Percentiles rank a stretch among this genome's conserved stretches.
These are phyloP conservation scores for Lophiostoma macrostomum DNA, from an alignment of 495 filamentous ascomycete species.

Conservation along the genomic window DNA sequence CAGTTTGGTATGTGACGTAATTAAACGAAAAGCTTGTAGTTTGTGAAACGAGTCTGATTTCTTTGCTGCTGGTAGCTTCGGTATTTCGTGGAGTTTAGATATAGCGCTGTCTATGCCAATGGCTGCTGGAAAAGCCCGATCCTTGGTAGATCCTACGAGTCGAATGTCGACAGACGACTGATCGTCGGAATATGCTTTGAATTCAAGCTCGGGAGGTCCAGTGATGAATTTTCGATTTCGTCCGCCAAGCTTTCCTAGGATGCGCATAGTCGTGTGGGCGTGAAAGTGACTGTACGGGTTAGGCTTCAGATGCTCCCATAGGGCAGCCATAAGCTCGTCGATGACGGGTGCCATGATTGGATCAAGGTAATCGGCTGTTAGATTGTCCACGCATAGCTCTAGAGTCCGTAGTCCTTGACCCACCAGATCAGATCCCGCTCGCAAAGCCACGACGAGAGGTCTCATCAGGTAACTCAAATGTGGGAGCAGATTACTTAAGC, in stretches of 20 bases:
- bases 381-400: conserved; percentile 95
- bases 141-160: conserved; percentile 80
- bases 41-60: conserved; percentile 85
- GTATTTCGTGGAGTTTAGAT: conserved; percentile 74
- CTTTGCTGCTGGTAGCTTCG: conserved; percentile 62
- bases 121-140: conserved; percentile 79
- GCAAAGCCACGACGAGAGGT: conserved; percentile 88
- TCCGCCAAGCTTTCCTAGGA: conserved; percentile 93
- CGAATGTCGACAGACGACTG: conserved; percentile 78
- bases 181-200: conserved; percentile 83
- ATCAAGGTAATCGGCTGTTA: conserved; percentile 95
- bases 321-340: conserved; percentile 93
- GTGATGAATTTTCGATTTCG: conserved; percentile 93
- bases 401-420: conserved; percentile 91
- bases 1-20: conserved; percentile 84
- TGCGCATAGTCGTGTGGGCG: conserved; percentile 96
- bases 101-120: conserved; percentile 87
- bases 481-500: conserved; percentile 92
- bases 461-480: conserved; percentile 97
- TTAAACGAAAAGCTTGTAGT: conserved; percentile 80
- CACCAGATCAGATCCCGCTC: conserved; percentile 87
- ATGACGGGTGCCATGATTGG: conserved; percentile 99
- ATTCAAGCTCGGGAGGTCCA: conserved; percentile 74
- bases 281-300: conserved; percentile 94
- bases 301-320: conserved; percentile 91